A percentile compares a stretch with the other conserved stretches of the same genome.
phyloP scores from a whole-genome alignment of 208 protist genomes.

The Wallacemonas sp. region DNA sequence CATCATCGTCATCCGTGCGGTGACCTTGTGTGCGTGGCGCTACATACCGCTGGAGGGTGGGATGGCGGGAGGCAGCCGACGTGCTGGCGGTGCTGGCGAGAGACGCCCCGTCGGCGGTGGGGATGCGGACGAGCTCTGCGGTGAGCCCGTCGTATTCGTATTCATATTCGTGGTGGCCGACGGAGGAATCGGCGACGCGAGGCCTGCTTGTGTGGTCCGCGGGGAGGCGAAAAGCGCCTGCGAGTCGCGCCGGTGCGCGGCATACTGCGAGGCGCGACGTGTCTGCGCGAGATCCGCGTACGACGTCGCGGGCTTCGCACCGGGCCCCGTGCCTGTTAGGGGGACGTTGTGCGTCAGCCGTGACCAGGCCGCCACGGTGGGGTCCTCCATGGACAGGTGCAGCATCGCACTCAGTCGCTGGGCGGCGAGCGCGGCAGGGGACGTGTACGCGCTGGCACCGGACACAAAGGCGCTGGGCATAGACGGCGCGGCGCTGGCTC shows the following conservation, averaged over 20 bases:
- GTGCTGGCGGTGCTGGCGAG: too few relatives aligned
- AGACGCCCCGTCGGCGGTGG: too few relatives aligned
- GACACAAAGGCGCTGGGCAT: conserved; percentile 1
- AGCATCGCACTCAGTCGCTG: conserved; percentile 66
- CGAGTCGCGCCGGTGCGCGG: conserved; percentile 1
- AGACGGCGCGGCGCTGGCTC: background rate
- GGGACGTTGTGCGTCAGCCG: background rate
- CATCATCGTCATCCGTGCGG: too few relatives aligned
- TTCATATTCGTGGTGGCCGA: too few relatives aligned
- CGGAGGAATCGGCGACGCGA: too few relatives aligned
- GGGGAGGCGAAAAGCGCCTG: background rate
- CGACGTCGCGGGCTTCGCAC: background rate
- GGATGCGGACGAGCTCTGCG: too few relatives aligned
- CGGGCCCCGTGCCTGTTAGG: too few relatives aligned
- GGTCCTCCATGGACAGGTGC: conserved; percentile 47
- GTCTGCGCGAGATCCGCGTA: conserved; percentile 10
- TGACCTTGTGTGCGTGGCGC: background rate
- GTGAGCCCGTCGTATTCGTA: too few relatives aligned
- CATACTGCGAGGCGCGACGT: conserved; percentile 7
- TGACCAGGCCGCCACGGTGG: conserved; percentile 21
- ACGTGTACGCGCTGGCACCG: conserved; percentile 25
- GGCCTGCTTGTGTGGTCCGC: too few relatives aligned
- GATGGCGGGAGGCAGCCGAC: too few relatives aligned
- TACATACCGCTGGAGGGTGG: background rate
- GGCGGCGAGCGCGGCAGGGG: conserved; percentile 56